These are phyloP conservation scores for Podospora anserina DNA, from an alignment of 495 filamentous ascomycete genomes.

Conservation along the genomic window DNA sequence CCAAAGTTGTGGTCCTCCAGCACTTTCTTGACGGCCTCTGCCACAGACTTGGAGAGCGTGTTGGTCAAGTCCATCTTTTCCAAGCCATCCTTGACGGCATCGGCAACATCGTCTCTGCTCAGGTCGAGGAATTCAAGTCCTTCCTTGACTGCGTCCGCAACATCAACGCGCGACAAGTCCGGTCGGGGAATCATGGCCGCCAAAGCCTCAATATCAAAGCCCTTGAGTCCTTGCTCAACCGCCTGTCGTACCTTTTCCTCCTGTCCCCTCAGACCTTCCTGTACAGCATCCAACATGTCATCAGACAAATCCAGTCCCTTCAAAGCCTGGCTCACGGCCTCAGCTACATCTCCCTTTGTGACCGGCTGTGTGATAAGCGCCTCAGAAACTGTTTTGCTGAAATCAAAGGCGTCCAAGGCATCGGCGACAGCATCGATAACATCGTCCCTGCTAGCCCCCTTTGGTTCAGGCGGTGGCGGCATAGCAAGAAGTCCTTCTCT, in stretches of 20 bases:
- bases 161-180: constrained; percentile 28
- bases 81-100: constrained; percentile 31
- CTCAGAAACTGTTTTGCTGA: constrained; percentile 24
- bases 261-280: constrained; percentile 25
- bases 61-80: constrained; percentile 24
- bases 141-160: constrained; percentile 31
- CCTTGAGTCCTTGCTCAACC: constrained; percentile 21
- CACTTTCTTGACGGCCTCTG: constrained; percentile 21
- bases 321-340: constrained; percentile 31
- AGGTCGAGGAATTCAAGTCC: constrained; percentile 29
- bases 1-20: constrained; percentile 27
- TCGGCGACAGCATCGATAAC: constrained; percentile 46
- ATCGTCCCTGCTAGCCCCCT: constrained; percentile 36
- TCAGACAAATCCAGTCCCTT: constrained; percentile 25
- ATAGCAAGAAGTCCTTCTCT: constrained; percentile 45
- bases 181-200: constrained; percentile 26
- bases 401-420: constrained; percentile 44
- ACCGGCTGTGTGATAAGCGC: constrained; percentile 26
- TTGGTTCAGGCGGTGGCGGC: constrained; percentile 12
- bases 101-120: constrained; percentile 26
- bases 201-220: constrained; percentile 27
- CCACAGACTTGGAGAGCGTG: constrained; percentile 10
- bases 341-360: constrained; percentile 27
- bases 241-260: constrained; percentile 17
- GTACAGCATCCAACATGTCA: constrained; percentile 30